Base-by-base conservation (phyloP, 2,329 filamentous ascomycete species). In the Ophidiomyces ophidiicola region DNA sequence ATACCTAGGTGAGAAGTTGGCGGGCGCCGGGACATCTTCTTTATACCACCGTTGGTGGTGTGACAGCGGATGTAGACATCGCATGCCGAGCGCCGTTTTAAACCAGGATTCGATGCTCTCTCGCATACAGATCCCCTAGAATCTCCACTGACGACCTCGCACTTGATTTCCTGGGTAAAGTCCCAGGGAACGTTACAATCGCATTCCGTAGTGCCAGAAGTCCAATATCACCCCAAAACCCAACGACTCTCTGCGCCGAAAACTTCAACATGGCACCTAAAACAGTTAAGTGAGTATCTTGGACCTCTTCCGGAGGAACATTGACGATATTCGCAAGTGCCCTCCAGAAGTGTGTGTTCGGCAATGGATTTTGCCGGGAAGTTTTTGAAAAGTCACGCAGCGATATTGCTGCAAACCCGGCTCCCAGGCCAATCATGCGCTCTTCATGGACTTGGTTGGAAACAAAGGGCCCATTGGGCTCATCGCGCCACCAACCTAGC, bases 321-420 rank as follows among this genome's bases (percentile, higher is more conserved):
- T 85, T 86, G 54, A 87, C 65, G 25, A 96, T 82, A 30, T 70
- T 70, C 0, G 84, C 76, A 41, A 96, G 65, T 0, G 80, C 71
- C 25, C 68, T 71, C 90, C 90, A 98, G 66, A 90, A 96, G 41
- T 87, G 70, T 0, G 69, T 71, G 34, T 82, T 82, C 3, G 80
- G 86, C 60, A 75, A 90, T 0, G 80, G 86, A 49, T 87, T 87
- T 32, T 65, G 67, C 47, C 77, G 77, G 26, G 68, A 66, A 1
- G 78, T 74, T 47, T 74, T 79, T 46, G 74, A 74, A 54, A 92
- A 94, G 56, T 92, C 84, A 33, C 88, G 78, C 6, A 94, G 67
- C 1, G 84, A 76, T 25, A 96, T 69, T 1, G 87, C 76, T 0
- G 86, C 83, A 54, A 81, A 98, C 0, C 88, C 88, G 2, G 82